Percentiles rank a stretch among this genome's conserved stretches.
phyloP scores from a whole-genome alignment of 768 basidiomycete species.

The Filobasidium wieringae region DNA sequence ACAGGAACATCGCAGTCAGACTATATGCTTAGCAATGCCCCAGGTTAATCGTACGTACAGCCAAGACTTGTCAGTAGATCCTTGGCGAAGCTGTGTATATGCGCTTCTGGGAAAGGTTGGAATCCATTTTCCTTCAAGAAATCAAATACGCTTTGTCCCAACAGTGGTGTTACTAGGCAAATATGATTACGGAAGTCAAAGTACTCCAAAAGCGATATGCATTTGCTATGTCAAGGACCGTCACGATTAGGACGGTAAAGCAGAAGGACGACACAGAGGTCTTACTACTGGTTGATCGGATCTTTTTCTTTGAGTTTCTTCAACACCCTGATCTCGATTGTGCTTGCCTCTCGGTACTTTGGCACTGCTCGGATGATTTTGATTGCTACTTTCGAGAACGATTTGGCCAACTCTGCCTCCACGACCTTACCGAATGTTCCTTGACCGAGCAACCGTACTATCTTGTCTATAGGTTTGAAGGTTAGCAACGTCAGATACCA shows the following conservation, averaged over 20 bases:
- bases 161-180: slow-evolving; percentile 86
- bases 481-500: background rate
- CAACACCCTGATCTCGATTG: slow-evolving; percentile 92
- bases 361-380: slow-evolving; percentile 98
- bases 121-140: slow-evolving; percentile 98
- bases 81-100: slow-evolving; percentile 89
- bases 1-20: background rate
- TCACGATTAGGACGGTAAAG: background rate
- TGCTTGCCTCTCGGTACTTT: slow-evolving; percentile 96
- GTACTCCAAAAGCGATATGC: slow-evolving; percentile 85
- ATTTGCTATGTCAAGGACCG: slow-evolving; percentile 55
- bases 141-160: slow-evolving; percentile 97
- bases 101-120: slow-evolving; percentile 85
- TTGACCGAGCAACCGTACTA: slow-evolving; percentile 79
- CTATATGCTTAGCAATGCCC: background rate
- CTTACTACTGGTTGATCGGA: slow-evolving; percentile 75
- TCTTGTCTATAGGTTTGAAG: slow-evolving; percentile 56
- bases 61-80: slow-evolving; percentile 85
- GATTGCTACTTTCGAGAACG: slow-evolving; percentile 63
- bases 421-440: slow-evolving; percentile 99
- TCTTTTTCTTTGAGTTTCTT: slow-evolving; percentile 82
- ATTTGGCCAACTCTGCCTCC: slow-evolving; percentile 62
- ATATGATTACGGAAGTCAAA: slow-evolving; percentile 98
- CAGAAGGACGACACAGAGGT: slow-evolving; percentile 20
- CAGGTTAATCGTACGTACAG: slow-evolving; percentile 50